A percentile compares a stretch with the other conserved stretches of the same genome.
phyloP scores from a whole-genome alignment of 2,329 filamentous ascomycete genomes.

The Alternaria consortialis region DNA sequence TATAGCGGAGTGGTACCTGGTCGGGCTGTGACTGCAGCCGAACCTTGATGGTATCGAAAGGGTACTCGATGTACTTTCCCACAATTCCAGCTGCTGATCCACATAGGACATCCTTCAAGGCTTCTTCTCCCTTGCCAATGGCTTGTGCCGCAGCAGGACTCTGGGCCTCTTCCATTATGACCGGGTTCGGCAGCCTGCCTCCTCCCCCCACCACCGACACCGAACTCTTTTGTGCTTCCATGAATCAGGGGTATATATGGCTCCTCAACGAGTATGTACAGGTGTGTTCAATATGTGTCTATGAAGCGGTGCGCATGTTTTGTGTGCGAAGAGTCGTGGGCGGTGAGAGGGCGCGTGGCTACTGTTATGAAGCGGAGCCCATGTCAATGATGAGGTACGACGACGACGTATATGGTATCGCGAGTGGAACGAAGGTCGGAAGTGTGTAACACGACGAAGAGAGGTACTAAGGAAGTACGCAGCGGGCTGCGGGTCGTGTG shows the following conservation, averaged over 20 bases:
- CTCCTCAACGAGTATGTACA: slow-evolving; percentile 15
- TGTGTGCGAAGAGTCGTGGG: slow-evolving; percentile 35
- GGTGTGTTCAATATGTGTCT: slow-evolving; percentile 17
- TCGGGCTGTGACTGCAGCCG: slow-evolving; percentile 95
- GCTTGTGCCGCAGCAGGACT: slow-evolving; percentile 21
- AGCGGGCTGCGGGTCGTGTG: slow-evolving; percentile 30
- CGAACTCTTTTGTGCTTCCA: slow-evolving; percentile 45
- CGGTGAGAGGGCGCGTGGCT: slow-evolving; percentile 41
- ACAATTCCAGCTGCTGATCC: slow-evolving; percentile 90
- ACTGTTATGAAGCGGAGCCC: slow-evolving; percentile 30
- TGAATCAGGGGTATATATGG: slow-evolving; percentile 19
- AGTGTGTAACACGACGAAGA: slow-evolving; percentile 33
- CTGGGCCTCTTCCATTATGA: slow-evolving; percentile 31
- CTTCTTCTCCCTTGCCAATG: slow-evolving; percentile 66
- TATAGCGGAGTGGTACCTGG: slow-evolving; percentile 80
- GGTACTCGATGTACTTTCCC: slow-evolving; percentile 97
- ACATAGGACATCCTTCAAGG: slow-evolving; percentile 85
- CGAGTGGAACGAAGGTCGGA: slow-evolving; percentile 21
- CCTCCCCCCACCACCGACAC: slow-evolving; percentile 45
- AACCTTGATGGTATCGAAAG: slow-evolving; percentile 98
- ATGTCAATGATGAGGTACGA: slow-evolving; percentile 21
- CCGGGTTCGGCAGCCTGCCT: slow-evolving; percentile 29
- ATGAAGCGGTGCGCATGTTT: slow-evolving; percentile 34
- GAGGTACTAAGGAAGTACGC: slow-evolving; percentile 26
- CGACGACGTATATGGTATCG: slow-evolving; percentile 17